These are phyloP conservation scores for Daldinia sp. DNA, from an alignment of 2,329 filamentous ascomycete genomes.

Conservation along the genomic window DNA sequence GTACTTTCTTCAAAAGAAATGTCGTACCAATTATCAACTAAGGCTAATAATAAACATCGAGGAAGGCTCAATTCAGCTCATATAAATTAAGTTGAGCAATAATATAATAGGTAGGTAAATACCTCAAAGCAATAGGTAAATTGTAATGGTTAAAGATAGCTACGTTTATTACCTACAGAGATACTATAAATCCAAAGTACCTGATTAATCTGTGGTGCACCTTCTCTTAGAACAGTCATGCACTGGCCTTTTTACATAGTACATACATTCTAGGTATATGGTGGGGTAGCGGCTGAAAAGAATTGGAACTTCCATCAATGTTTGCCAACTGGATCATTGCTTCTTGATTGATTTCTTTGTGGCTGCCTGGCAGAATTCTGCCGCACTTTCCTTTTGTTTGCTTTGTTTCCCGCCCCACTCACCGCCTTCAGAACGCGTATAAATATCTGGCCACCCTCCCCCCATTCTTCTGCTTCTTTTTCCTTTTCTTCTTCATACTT, in stretches of 20 bases:
- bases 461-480: constrained; percentile 9
- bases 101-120: neutral
- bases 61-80: no score
- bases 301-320: neutral
- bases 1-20: no score
- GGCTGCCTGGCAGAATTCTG: neutral
- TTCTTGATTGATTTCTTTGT: constrained; percentile 3
- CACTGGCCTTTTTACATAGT: neutral
- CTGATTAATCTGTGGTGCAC: neutral
- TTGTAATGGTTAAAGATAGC: neutral
- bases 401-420: constrained; percentile 1
- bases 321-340: neutral
- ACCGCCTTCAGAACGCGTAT: constrained; percentile 3
- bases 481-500: constrained; percentile 53
- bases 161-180: neutral
- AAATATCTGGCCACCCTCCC: constrained; percentile 31
- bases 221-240: neutral
- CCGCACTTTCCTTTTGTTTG: constrained; percentile 2
- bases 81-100: no score
- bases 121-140: neutral
- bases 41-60: no score
- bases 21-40: no score
- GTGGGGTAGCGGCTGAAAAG: constrained; percentile 2
- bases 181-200: neutral
- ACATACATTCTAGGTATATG: neutral